Percentiles rank a stretch among this genome's conserved stretches.
These are phyloP conservation scores for Austroboletus niveus DNA, from an alignment of 1,284 basidiomycete species.

Conservation along the genomic window DNA sequence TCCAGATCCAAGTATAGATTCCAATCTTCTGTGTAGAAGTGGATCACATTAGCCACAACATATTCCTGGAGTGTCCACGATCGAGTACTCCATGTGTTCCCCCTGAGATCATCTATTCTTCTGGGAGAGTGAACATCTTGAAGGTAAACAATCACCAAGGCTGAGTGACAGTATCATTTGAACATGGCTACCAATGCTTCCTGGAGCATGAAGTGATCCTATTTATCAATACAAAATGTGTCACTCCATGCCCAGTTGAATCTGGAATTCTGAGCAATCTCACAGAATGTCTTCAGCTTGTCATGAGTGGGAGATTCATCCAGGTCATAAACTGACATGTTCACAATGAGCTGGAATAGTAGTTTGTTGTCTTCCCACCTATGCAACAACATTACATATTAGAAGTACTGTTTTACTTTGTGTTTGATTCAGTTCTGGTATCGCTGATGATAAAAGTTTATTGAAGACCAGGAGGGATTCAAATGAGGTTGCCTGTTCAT, in stretches of 20 bases:
- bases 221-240: not conserved
- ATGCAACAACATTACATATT: not conserved
- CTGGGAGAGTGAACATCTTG: not conserved
- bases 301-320: not conserved
- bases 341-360: too few species aligned
- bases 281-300: too few species aligned
- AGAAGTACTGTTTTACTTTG: not conserved
- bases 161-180: not conserved
- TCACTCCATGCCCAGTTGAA: too few species aligned
- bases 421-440: not conserved
- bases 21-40: too few species aligned
- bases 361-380: not conserved
- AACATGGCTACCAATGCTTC: not conserved
- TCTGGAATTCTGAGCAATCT: too few species aligned
- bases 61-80: not conserved
- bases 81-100: not conserved
- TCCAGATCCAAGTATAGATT: not conserved
- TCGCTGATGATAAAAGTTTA: not conserved
- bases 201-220: not conserved
- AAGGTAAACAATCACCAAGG: not conserved
- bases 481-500: not conserved
- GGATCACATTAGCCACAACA: not conserved
- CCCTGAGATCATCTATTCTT: not conserved
- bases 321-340: not conserved
- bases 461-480: too few species aligned